Evolutionary conservation across 106 monocot species (phyloP).

Genomic region (Agapanthus africanus): DNA sequence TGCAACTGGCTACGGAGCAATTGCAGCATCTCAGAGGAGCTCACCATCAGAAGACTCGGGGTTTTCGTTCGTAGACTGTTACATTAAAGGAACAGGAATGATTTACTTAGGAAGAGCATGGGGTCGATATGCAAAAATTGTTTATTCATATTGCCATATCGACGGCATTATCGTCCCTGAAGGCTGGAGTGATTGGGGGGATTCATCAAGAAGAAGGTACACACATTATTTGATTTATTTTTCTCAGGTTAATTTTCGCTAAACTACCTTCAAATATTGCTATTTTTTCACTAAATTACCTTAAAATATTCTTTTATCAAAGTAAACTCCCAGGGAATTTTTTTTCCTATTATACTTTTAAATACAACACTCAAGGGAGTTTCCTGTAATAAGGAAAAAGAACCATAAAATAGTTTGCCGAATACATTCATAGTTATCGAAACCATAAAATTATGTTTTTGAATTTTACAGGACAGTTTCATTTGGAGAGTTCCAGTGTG

Average conservation of each 20-base stretch:
- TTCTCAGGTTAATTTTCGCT: neutral
- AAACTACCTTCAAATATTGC: neutral
- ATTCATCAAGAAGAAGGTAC: conserved; percentile 64
- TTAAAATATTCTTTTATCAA: no score
- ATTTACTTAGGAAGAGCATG: conserved; percentile 81
- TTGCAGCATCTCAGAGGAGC: conserved; percentile 76
- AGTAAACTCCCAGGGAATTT: no score
- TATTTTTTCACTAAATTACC: neutral
- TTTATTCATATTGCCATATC: conserved; percentile 57
- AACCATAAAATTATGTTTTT: neutral
- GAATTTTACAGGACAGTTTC: conserved; percentile 29
- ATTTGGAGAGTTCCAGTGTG: conserved; percentile 73
- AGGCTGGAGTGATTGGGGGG: conserved; percentile 85
- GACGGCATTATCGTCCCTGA: conserved; percentile 51
- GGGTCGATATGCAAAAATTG: conserved; percentile 62
- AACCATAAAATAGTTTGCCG: no score
- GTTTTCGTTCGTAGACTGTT: conserved; percentile 62
- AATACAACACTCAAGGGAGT: no score
- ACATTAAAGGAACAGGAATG: conserved; percentile 44
- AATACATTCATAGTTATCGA: no score
- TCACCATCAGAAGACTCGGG: conserved; percentile 47
- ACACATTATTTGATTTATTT: neutral
- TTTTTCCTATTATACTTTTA: no score
- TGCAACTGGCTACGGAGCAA: conserved; percentile 30
- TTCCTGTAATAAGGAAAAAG: no score